A percentile compares a stretch with the other conserved stretches of the same genome.
These are phyloP conservation scores for Ananas comosus DNA, from an alignment of 176 grass and related monocot species.

Conservation along the genomic window DNA sequence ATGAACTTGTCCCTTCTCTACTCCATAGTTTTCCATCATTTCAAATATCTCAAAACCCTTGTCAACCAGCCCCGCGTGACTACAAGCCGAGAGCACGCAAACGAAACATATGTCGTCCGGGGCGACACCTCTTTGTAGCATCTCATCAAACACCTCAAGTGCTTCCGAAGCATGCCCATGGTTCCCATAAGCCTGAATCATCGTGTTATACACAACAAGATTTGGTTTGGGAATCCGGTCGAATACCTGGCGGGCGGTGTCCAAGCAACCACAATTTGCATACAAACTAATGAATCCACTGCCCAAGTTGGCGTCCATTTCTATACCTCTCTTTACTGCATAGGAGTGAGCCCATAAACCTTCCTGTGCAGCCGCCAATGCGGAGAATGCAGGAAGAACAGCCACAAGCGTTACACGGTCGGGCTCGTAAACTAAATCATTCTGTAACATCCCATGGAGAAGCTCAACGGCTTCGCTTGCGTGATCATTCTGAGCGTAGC, in stretches of 20 bases:
- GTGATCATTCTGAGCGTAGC: neutral
- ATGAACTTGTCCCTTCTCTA: conserved; percentile 16
- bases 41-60: conserved; percentile 15
- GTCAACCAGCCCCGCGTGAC: conserved; percentile 9
- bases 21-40: conserved; percentile 14
- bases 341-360: conserved; percentile 10
- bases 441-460: neutral
- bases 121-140: conserved; percentile 3
- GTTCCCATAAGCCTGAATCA: conserved; percentile 19
- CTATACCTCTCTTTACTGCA: conserved; percentile 2
- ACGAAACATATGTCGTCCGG: conserved; percentile 19
- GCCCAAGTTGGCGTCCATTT: neutral
- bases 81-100: conserved; percentile 12
- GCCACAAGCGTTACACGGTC: neutral
- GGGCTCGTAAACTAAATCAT: neutral
- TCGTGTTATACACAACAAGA: conserved; percentile 1
- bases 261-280: conserved; percentile 9
- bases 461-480: neutral
- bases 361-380: neutral
- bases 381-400: conserved; percentile 4
- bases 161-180: conserved; percentile 16
- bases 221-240: neutral
- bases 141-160: neutral
- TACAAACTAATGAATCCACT: conserved; percentile 8
- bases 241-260: neutral